These are phyloP conservation scores for Trypanosoma boissoni DNA, from an alignment of 208 protist species.

Conservation along the genomic window DNA sequence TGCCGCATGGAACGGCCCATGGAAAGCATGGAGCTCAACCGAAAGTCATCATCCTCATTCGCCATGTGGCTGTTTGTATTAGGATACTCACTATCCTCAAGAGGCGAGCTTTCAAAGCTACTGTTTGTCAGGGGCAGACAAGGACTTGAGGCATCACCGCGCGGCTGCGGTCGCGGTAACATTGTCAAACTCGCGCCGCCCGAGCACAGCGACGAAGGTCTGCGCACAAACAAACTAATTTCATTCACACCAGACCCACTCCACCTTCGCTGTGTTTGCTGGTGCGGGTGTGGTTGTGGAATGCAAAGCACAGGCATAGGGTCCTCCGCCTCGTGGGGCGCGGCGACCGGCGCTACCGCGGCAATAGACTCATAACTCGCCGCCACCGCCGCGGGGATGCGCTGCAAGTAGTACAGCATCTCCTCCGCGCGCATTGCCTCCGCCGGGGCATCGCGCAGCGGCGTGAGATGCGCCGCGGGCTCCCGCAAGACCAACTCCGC, in stretches of 20 bases:
- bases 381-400: neutral
- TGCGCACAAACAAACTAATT: constrained; percentile 7
- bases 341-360: neutral
- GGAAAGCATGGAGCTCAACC: constrained; percentile 3
- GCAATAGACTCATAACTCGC: constrained; percentile 7
- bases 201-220: constrained; percentile 18
- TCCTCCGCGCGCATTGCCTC: constrained; percentile 2
- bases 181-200: neutral
- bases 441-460: neutral
- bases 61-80: too few species aligned
- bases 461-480: neutral
- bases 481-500: constrained; percentile 7
- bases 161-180: neutral
- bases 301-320: neutral
- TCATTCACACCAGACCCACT: neutral
- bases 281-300: constrained; percentile 12
- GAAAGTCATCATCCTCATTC: constrained; percentile 16
- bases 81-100: too few species aligned
- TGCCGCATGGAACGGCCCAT: neutral
- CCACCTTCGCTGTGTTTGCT: neutral
- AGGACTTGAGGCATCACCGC: constrained; percentile 1
- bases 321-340: neutral
- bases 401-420: constrained; percentile 3
- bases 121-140: neutral
- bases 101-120: constrained; percentile 17